Percentiles rank a stretch among this genome's conserved stretches.
These are phyloP conservation scores for Jamesozyma lodderae DNA, from an alignment of 805 yeast genomes.

Conservation along the genomic window DNA sequence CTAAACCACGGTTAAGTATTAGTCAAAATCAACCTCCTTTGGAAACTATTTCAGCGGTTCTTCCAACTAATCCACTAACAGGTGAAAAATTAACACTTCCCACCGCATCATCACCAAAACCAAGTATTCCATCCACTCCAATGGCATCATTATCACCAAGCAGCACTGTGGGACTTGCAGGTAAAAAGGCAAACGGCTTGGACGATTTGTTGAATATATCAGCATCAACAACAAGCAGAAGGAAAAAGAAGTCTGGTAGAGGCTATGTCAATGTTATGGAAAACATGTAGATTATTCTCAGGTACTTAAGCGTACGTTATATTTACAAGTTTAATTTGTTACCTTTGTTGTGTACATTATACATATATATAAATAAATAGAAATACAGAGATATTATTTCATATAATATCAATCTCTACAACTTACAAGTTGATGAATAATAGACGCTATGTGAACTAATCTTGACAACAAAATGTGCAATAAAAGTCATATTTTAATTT, in stretches of 20 bases:
- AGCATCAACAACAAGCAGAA: constrained; percentile 25
- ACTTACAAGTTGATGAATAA: too few species aligned
- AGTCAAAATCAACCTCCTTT: constrained; percentile 23
- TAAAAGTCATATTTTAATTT: too few species aligned
- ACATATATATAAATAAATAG: too few species aligned
- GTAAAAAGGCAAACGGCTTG: constrained; percentile 34
- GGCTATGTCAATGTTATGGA: constrained; percentile 64
- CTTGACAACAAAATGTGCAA: too few species aligned
- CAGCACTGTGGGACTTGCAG: constrained; percentile 21
- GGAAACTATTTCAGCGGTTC: constrained; percentile 5
- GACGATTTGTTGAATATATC: constrained; percentile 39
- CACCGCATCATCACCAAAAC: not conserved
- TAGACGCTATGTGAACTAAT: too few species aligned
- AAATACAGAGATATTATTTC: too few species aligned
- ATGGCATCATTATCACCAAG: constrained; percentile 11
- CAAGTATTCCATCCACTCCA: constrained; percentile 9
- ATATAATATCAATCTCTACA: too few species aligned
- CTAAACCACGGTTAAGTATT: constrained; percentile 35
- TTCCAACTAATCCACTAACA: constrained; percentile 20
- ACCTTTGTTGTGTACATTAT: too few species aligned
- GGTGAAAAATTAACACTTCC: constrained; percentile 21
- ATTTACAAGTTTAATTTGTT: too few species aligned
- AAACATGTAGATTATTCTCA: constrained; percentile 5
- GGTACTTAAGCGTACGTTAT: too few species aligned
- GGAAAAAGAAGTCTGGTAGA: constrained; percentile 40